Conservation (phyloP, 805 yeast genomes). For the Spathaspora passalidarum region DNA sequence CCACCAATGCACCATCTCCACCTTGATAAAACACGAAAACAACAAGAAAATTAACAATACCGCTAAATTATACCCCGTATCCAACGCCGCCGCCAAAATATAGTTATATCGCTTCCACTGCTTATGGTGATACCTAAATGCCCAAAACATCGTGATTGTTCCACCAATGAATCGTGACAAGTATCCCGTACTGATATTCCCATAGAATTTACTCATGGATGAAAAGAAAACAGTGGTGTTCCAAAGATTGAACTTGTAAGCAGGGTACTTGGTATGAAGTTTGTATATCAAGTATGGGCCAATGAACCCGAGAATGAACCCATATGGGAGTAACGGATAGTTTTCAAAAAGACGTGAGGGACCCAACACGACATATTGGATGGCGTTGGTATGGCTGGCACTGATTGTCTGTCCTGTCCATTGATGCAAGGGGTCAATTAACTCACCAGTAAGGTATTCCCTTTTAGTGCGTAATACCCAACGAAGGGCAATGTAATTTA, state of each 20-base stretch:
- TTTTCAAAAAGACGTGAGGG: conserved; percentile 43
- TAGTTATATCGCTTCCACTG: conserved; percentile 46
- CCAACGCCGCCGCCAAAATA: conserved; percentile 50
- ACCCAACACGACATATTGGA: conserved; percentile 50
- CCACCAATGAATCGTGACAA: conserved; percentile 48
- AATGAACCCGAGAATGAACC: conserved; percentile 39
- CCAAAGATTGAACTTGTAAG: conserved; percentile 32
- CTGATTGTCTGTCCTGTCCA: conserved; percentile 50
- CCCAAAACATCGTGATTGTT: conserved; percentile 45
- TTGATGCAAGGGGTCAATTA: conserved; percentile 45
- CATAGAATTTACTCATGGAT: conserved; percentile 46
- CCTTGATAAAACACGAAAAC: conserved; percentile 19
- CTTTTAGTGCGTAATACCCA: conserved; percentile 45
- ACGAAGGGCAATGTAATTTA: conserved; percentile 46
- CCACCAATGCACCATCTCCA: conserved; percentile 45
- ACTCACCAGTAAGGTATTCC: conserved; percentile 31
- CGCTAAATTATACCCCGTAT: conserved; percentile 47
- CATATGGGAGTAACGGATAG: conserved; percentile 43
- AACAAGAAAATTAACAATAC: conserved; percentile 37
- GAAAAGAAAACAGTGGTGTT: conserved; percentile 50
- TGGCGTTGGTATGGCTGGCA: conserved; percentile 45
- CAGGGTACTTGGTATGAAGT: conserved; percentile 26
- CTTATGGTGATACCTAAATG: conserved; percentile 34
- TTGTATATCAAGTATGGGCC: conserved; percentile 34
- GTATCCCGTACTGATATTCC: conserved; percentile 49